These are phyloP conservation scores for Beauveria rudraprayagi DNA, from an alignment of 2,329 filamentous ascomycete species.

Conservation along the genomic window DNA sequence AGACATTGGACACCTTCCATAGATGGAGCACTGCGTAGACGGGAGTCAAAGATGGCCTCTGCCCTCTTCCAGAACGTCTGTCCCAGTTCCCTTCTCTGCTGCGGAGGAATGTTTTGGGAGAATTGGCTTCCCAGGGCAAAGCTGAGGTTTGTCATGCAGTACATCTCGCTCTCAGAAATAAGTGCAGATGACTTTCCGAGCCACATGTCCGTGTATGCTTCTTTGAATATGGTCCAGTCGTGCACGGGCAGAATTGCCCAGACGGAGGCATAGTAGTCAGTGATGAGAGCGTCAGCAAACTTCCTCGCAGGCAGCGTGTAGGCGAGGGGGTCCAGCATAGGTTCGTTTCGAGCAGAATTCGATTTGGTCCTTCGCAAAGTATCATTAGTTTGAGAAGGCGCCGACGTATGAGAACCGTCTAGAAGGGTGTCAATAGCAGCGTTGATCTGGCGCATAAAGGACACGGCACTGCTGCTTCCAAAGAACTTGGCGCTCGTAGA, in stretches of 20 bases:
- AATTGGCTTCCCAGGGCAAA: slow-evolving; percentile 12
- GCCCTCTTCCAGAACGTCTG: slow-evolving; percentile 7
- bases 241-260: slow-evolving; percentile 6
- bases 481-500: slow-evolving; percentile 3
- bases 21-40: background rate
- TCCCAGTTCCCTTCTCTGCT: background rate
- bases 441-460: slow-evolving; percentile 9
- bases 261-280: background rate
- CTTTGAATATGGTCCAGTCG: background rate
- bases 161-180: background rate
- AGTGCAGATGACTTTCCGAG: background rate
- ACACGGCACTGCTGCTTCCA: slow-evolving; percentile 2
- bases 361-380: background rate
- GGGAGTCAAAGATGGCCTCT: background rate
- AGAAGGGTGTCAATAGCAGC: slow-evolving; percentile 3
- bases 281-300: background rate
- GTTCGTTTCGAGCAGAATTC: background rate
- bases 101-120: background rate
- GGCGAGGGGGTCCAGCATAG: background rate
- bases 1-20: background rate
- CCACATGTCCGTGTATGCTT: background rate
- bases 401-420: background rate
- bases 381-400: background rate
- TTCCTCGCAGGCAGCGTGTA: slow-evolving; percentile 1
- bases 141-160: slow-evolving; percentile 8